Percentiles rank a stretch among this genome's conserved stretches.
Conservation (phyloP, 768 basidiomycete species). For the Pleurotus pulmonarius region DNA sequence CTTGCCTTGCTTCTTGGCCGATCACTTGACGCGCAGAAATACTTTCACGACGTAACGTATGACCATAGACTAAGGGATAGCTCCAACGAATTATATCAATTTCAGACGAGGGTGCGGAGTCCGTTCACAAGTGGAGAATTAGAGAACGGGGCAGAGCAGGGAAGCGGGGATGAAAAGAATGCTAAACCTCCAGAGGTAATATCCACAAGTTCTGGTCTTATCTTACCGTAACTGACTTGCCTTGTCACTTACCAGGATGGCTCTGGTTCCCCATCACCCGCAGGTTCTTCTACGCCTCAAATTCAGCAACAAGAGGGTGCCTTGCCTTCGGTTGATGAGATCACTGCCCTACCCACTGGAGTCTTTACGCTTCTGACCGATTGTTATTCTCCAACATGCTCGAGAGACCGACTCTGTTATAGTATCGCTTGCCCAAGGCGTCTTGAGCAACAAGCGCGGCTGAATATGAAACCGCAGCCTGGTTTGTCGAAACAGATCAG, state of each 20-base stretch:
- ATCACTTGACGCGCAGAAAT: conserved; percentile 96
- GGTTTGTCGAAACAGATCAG: conserved; percentile 84
- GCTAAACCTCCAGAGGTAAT: conserved; percentile 5
- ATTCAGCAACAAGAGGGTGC: conserved; percentile 9
- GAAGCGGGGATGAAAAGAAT: conserved; percentile 15
- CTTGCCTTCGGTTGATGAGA: conserved; percentile 45
- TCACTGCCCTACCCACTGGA: conserved; percentile 72
- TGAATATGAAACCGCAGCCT: conserved; percentile 93
- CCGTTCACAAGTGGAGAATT: conserved; percentile 83
- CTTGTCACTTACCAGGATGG: conserved; percentile 19
- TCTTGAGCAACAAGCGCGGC: conserved; percentile 87
- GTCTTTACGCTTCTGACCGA: conserved; percentile 96
- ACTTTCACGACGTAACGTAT: conserved; percentile 99
- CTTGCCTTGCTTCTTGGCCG: conserved; percentile 92
- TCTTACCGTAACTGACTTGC: conserved; percentile 5
- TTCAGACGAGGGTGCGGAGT: conserved; percentile 76
- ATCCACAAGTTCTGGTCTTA: neutral
- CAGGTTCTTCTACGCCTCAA: conserved; percentile 13
- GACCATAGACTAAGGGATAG: conserved; percentile 94
- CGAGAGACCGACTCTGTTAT: conserved; percentile 91
- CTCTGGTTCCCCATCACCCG: conserved; percentile 23
- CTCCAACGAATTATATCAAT: conserved; percentile 88
- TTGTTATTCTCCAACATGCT: conserved; percentile 98
- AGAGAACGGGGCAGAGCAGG: conserved; percentile 30
- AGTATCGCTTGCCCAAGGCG: conserved; percentile 94